A percentile compares a stretch with the other conserved stretches of the same genome.
Evolutionary conservation across 1,284 basidiomycete genomes (phyloP).

Genomic region (Irpex sp.): DNA sequence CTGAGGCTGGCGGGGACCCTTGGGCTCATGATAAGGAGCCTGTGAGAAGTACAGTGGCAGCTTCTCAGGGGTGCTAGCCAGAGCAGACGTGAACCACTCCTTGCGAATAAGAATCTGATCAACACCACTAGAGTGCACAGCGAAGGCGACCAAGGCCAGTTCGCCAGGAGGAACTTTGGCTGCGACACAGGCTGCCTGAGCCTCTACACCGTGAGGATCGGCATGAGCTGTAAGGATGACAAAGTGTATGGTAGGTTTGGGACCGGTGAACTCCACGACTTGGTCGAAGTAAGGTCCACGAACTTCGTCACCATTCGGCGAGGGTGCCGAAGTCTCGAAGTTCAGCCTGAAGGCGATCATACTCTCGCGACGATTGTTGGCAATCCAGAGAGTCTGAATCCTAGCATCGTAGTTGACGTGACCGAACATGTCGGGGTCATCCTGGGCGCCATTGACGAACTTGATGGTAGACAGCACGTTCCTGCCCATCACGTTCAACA

Average conservation of each 20-base stretch:
- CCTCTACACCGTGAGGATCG: slow-evolving; percentile 75
- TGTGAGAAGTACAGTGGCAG: slow-evolving; percentile 47
- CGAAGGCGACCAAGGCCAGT: slow-evolving; percentile 76
- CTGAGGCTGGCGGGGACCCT: slow-evolving; percentile 28
- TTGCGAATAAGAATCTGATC: slow-evolving; percentile 79
- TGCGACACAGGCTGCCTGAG: slow-evolving; percentile 74
- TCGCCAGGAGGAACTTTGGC: slow-evolving; percentile 74
- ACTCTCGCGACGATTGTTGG: slow-evolving; percentile 78
- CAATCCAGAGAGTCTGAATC: slow-evolving; percentile 80
- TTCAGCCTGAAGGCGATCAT: slow-evolving; percentile 74
- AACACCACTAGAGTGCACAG: slow-evolving; percentile 76
- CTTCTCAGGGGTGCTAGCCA: slow-evolving; percentile 51
- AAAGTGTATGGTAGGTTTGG: slow-evolving; percentile 82
- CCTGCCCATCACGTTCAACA: slow-evolving; percentile 67
- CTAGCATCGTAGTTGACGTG: slow-evolving; percentile 78
- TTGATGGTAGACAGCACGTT: slow-evolving; percentile 73
- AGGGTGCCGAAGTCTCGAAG: slow-evolving; percentile 54
- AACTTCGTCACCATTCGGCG: slow-evolving; percentile 52
- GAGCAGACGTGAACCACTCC: slow-evolving; percentile 74
- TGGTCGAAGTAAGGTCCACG: slow-evolving; percentile 67
- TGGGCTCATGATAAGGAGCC: slow-evolving; percentile 31
- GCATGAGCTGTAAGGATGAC: slow-evolving; percentile 78
- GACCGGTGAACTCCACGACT: slow-evolving; percentile 74
- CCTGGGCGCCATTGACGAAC: slow-evolving; percentile 62
- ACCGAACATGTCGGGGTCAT: slow-evolving; percentile 80